phyloP scores from a whole-genome alignment of 345 rosid genomes.

The Moricandia arvensis region DNA sequence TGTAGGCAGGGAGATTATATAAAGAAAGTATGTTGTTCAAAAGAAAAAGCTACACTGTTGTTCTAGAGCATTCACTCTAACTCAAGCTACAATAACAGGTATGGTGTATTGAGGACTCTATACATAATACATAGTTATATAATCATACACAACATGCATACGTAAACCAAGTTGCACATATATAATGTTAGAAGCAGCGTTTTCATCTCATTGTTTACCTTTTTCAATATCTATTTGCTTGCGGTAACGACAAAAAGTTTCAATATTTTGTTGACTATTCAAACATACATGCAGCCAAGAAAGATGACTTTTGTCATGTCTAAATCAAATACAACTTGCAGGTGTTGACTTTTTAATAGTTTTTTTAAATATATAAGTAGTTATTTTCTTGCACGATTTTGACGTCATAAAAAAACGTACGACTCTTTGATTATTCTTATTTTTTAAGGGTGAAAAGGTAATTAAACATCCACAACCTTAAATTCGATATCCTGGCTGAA shows the following conservation, averaged over 20 bases:
- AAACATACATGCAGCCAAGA: not conserved
- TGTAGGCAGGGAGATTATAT: no score
- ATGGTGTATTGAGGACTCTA: not conserved
- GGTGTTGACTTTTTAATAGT: not conserved
- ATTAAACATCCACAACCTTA: not conserved
- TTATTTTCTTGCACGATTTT: not conserved
- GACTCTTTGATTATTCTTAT: not conserved
- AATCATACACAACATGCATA: not conserved
- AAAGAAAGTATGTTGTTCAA: no score
- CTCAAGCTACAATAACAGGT: not conserved
- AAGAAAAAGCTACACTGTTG: not conserved
- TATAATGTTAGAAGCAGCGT: not conserved
- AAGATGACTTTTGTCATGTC: not conserved
- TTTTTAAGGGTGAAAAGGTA: not conserved
- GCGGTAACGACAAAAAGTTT: not conserved
- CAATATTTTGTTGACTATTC: not conserved
- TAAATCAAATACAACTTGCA: not conserved
- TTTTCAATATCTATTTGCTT: not conserved
- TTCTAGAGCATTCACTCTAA: not conserved
- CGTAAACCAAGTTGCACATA: not conserved
- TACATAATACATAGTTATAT: not conserved
- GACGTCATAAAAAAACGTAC: not conserved
- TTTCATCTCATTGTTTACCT: not conserved
- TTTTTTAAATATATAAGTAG: not conserved
- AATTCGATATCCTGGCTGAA: no score